Evolutionary conservation across 495 filamentous ascomycete species (phyloP), one percentile per base, ranked within the genome.

Genomic region (Xylaria flabelliformis): DNA sequence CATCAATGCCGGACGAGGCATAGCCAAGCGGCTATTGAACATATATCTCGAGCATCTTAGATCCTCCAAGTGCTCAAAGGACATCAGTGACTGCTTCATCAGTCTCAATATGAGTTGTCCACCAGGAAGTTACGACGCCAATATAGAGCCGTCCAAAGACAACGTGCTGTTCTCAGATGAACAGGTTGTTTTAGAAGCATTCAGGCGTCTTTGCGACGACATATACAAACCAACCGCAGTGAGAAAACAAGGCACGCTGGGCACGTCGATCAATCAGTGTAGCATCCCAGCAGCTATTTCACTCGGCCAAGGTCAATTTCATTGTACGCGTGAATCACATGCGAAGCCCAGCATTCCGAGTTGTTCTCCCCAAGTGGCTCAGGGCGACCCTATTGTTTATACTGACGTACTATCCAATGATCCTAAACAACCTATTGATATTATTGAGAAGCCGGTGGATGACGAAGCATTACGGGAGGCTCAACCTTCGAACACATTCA

Each of bases 111-210:
- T 99, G 7, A 75, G 76, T 5, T 97, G 95, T 75, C 88, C 91
- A 1, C 79, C 77, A 5, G 89, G 87, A 17, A 91, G 85, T 62
- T 98, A 99, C 72, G 95, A 98, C 82, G 86, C 88, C 3, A 98
- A 97, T 75, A 85, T 98, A 65, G 94, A 98, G 76, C 94, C 95
- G 0, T 88, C 91, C 0, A 99, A 99, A 78, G 92, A 98, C 73
- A 91, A 97, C 78, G 88, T 98, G 2, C 67, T 97, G 0, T 97
- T 99, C 76, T 83, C 86, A 36, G 83, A 96, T 55, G 83, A 89
- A 39, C 77, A 88, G 0, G 4, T 73, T 3, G 67, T 97, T 10
- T 58, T 82, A 4, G 74, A 78, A 4, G 71, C 86, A 5, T 84
- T 91, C 3, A 87, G 91, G 59, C 74, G 75, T 0, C 77, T 93